Percentiles rank a stretch among this genome's conserved stretches.
These are phyloP conservation scores for Xylaria sp. DNA, from an alignment of 2,329 filamentous ascomycete species.

Conservation along the genomic window DNA sequence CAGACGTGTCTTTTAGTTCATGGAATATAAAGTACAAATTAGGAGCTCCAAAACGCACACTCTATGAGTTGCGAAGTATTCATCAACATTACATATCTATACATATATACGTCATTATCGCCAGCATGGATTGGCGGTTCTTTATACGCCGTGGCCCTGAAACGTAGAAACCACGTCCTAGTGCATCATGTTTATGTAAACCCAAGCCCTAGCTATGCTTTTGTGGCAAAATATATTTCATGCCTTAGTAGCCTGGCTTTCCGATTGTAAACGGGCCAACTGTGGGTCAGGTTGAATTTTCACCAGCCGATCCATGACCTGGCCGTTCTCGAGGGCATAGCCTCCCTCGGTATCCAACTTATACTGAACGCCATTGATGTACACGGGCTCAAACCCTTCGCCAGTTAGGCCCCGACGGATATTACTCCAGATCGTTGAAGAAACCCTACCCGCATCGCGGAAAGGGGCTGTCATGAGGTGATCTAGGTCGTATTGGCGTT, in stretches of 20 bases:
- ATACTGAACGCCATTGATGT: constrained; percentile 60
- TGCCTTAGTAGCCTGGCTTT: constrained; percentile 8
- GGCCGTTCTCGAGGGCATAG: constrained; percentile 69
- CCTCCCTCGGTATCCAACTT: constrained; percentile 69
- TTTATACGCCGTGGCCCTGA: background rate
- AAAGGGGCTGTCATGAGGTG: constrained; percentile 70
- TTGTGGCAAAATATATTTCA: background rate
- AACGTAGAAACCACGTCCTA: background rate
- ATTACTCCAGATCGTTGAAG: constrained; percentile 57
- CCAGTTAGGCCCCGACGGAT: constrained; percentile 64
- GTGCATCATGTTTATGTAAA: background rate
- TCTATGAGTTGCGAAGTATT: background rate
- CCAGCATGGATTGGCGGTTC: background rate
- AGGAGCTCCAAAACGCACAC: background rate
- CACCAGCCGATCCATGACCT: constrained; percentile 67
- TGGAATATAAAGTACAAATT: background rate
- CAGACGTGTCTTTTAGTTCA: background rate
- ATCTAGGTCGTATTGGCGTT: constrained; percentile 63
- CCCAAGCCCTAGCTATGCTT: no score
- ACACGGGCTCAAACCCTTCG: constrained; percentile 66
- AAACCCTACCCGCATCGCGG: constrained; percentile 58
- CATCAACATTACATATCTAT: constrained; percentile 4
- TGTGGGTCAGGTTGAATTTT: constrained; percentile 48
- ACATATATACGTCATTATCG: background rate
- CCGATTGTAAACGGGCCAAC: constrained; percentile 28